Base-by-base conservation (phyloP, 2,329 filamentous ascomycete genomes). In the Scopulariopsis brevicaulis region DNA sequence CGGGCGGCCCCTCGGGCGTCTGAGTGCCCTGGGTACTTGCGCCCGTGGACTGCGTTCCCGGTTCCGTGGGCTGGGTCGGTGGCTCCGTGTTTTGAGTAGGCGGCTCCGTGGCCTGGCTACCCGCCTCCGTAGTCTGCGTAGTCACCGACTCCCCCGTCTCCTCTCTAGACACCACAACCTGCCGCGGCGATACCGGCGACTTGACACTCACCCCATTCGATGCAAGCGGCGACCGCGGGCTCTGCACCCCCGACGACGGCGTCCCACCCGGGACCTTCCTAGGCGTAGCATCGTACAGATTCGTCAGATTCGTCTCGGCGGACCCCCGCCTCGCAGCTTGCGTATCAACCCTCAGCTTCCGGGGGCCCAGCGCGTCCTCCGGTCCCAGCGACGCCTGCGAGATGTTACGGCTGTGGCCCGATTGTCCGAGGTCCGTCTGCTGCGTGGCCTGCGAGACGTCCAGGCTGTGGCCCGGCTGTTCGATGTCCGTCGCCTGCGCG, bases 231-330 rank as follows among this genome's bases (percentile, higher is more conserved):
- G 28, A 32, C 28, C 28, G 40, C 40, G 40, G 40, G 18, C 14
- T 46, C 15, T 46, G 40, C 40, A 46, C 18, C 40, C 15, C 40
- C 6, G 40, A 46, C n/a, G 15, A n/a, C n/a, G 24, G n/a, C 37
- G 24, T 25, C 12, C 15, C 20, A 22, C 15, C 55, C 28, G 55
- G 43, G 4, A 51, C 11, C 55, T 40, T 40, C 25, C 63, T 60
- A 2, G 71, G 70, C 25, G 65, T 68, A 18, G 69, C 68, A 37
- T 68, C 64, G 61, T 74, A 73, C 7, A 74, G 62, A 57, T 72
- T 67, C 8, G 71, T 68, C 7, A 74, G 62, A 57, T 72, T 67
- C 8, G 71, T 68, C 22, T 66, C 64, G 24, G 61, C 62, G 10
- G 56, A 54, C 54, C 62, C 53, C 50, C 62, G 57, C 15, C 62